A percentile compares a stretch with the other conserved stretches of the same genome.
Conservation (phyloP, 2,329 filamentous ascomycete species). For the Phialophora chinensis region DNA sequence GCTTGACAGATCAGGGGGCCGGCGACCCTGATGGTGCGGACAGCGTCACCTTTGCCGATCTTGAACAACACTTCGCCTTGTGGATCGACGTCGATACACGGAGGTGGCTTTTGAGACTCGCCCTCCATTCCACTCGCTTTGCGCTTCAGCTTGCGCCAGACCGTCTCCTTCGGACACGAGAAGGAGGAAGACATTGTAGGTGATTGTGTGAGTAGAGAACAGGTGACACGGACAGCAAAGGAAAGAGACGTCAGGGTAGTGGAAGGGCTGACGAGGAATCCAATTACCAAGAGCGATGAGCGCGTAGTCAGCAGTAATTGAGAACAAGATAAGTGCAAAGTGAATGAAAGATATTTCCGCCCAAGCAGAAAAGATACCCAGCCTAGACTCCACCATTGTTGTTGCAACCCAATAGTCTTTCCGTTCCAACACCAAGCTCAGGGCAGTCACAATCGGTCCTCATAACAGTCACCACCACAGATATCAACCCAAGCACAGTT, state of each 20-base stretch:
- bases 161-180: neutral
- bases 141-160: neutral
- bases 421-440: neutral
- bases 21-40: neutral
- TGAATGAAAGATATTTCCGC: neutral
- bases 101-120: neutral
- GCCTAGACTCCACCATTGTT: neutral
- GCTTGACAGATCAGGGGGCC: neutral
- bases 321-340: neutral
- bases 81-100: neutral
- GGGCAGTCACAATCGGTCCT: neutral
- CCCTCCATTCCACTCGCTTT: neutral
- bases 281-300: neutral
- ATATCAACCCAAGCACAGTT: neutral
- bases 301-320: neutral
- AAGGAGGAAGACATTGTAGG: neutral
- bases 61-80: neutral
- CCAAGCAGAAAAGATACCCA: neutral
- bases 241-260: neutral
- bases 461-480: neutral
- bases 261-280: neutral
- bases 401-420: neutral
- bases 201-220: neutral
- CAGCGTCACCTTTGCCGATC: neutral
- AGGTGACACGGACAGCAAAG: neutral